Evolutionary conservation across 1,284 basidiomycete genomes (phyloP), one percentile per base, ranked within the genome.

Genomic region (Fistulina hepatica): DNA sequence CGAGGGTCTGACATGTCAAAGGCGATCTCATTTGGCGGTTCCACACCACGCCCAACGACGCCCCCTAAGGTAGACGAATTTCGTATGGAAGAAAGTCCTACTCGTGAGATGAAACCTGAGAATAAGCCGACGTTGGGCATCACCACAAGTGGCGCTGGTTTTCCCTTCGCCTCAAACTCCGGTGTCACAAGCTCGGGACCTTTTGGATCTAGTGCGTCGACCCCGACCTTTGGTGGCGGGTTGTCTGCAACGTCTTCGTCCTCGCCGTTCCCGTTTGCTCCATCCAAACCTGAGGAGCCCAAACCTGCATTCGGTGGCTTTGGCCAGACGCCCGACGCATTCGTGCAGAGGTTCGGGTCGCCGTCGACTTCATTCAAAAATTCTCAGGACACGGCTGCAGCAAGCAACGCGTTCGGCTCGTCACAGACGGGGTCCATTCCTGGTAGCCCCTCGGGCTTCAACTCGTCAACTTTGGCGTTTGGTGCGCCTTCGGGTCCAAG

Each of bases 81-180:
- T 48, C 68, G 57, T 33, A 81, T 81, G 77, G 77, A 81, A 33
- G 77, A 81, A 54, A 81, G 77, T 44, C 77, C 77, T 2, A 71
- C 65, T 3, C 63, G 78, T 41, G 51, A 42, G 53, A 39, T 44
- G 50, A 46, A 58, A 50, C 52, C 58, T 47, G 46, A 56, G 17
- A 50, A 50, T 42, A 46, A 57, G 21, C 19, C 28, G 11, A 60
- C 58, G 40, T 63, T 61, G 13, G 59, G 58, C 2, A 51, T 64
- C n/a, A 58, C 51, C 25, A 39, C 41, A 16, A 36, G 36, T n/a
- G 40, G 42, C 16, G 22, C 39, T 33, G 53, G 52, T 17, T 76
- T 75, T 42, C 55, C 67, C 1, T 76, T 75, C 33, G 44, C 31
- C 13, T 40, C 51, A 39, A 54, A 59, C 17, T 52, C 52, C 42